Conservation (phyloP, 106 monocot genomes). For the Allium cepa region DNA sequence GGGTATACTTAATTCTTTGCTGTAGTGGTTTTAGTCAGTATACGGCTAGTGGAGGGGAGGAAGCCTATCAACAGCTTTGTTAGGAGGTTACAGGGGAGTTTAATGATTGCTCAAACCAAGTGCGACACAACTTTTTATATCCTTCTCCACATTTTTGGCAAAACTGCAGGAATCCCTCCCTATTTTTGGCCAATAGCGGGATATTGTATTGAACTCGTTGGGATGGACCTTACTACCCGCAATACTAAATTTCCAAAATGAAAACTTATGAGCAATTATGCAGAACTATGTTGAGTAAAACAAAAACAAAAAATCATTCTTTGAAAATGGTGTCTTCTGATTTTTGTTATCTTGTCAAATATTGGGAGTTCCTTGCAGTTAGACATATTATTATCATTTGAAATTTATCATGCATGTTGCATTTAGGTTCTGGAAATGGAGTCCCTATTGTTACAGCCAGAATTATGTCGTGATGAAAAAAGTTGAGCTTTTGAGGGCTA, state of each 20-base stretch:
- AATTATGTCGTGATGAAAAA: slow-evolving; percentile 62
- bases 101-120: slow-evolving; percentile 92
- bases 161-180: background rate
- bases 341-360: too few relatives aligned
- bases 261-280: too few relatives aligned
- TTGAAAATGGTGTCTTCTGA: too few relatives aligned
- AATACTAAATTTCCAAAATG: too few relatives aligned
- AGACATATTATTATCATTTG: too few relatives aligned
- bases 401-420: slow-evolving; percentile 3
- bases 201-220: too few relatives aligned
- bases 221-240: too few relatives aligned
- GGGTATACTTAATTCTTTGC: slow-evolving; percentile 1
- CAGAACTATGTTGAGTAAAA: too few relatives aligned
- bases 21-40: slow-evolving; percentile 81
- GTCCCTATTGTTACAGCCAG: slow-evolving; percentile 51
- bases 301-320: too few relatives aligned
- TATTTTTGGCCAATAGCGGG: too few relatives aligned
- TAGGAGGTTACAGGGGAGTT: slow-evolving; percentile 74
- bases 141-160: too few relatives aligned
- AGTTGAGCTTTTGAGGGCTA: slow-evolving; percentile 50
- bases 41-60: slow-evolving; percentile 65
- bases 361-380: too few relatives aligned
- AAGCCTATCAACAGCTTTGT: slow-evolving; percentile 78
- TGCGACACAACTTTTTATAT: slow-evolving; percentile 9
- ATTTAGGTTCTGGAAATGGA: slow-evolving; percentile 92